A percentile compares a stretch with the other conserved stretches of the same genome.
Conservation (phyloP, 2,329 filamentous ascomycete species). For the Clonostachys chloroleuca region DNA sequence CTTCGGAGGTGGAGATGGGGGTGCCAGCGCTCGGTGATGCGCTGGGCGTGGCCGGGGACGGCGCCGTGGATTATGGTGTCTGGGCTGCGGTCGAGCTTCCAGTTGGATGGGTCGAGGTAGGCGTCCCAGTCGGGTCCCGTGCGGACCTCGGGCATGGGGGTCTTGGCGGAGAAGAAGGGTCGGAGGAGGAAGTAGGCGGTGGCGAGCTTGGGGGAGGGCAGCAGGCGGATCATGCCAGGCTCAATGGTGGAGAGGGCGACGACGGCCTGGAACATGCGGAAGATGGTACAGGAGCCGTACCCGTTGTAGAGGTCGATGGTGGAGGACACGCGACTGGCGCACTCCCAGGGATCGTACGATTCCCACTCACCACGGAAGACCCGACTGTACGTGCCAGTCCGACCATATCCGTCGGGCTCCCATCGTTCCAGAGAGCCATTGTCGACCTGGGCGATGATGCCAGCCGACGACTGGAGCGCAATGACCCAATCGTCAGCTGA, state of each 20-base stretch:
- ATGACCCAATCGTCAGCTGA: slow-evolving; percentile 31
- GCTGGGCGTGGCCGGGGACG: slow-evolving; percentile 53
- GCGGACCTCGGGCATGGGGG: slow-evolving; percentile 30
- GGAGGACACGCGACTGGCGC: slow-evolving; percentile 44
- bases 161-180: slow-evolving; percentile 46
- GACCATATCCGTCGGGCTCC: slow-evolving; percentile 64
- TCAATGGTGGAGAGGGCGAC: slow-evolving; percentile 50
- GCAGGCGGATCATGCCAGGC: slow-evolving; percentile 66
- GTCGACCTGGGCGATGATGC: slow-evolving; percentile 63
- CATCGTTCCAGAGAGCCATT: slow-evolving; percentile 69
- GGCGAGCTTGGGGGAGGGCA: slow-evolving; percentile 68
- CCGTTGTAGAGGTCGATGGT: slow-evolving; percentile 55
- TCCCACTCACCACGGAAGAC: slow-evolving; percentile 53
- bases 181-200: slow-evolving; percentile 73
- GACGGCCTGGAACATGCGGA: slow-evolving; percentile 56
- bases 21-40: slow-evolving; percentile 53
- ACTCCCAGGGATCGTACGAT: slow-evolving; percentile 51
- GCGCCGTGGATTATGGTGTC: slow-evolving; percentile 54
- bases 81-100: slow-evolving; percentile 39
- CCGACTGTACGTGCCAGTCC: slow-evolving; percentile 48
- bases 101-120: slow-evolving; percentile 43
- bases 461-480: slow-evolving; percentile 35
- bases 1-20: slow-evolving; percentile 48
- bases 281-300: slow-evolving; percentile 51
- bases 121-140: slow-evolving; percentile 40